phyloP scores from a whole-genome alignment of 208 protist species.

The Leptomonas pyrrhocoris region DNA sequence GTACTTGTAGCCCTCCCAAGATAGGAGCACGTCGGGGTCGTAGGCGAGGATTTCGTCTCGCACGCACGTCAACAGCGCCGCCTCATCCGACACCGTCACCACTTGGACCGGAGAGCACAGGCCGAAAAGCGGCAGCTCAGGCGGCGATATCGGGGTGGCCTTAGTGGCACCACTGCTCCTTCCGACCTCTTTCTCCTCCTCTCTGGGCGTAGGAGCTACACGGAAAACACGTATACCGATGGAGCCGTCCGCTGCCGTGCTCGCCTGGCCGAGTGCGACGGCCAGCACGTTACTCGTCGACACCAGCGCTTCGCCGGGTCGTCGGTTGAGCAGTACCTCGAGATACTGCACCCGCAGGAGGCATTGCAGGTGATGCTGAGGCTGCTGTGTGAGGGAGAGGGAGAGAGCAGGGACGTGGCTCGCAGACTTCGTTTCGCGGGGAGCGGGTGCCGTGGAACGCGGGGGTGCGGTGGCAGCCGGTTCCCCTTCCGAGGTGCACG shows the following conservation, averaged over 20 bases:
- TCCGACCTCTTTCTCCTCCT: neutral
- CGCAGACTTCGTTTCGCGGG: neutral
- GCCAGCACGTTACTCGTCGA: conserved; percentile 49
- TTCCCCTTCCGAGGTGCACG: too few relatives aligned
- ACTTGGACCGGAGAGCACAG: conserved; percentile 44
- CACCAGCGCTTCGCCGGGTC: conserved; percentile 31
- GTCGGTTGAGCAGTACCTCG: conserved; percentile 54
- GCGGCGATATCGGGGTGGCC: neutral
- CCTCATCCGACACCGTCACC: conserved; percentile 46
- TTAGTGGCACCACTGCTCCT: neutral
- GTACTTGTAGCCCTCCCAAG: conserved; percentile 81
- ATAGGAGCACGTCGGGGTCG: conserved; percentile 78
- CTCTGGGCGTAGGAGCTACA: conserved; percentile 13
- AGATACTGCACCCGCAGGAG: conserved; percentile 44
- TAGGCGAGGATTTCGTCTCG: conserved; percentile 44
- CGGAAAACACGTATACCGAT: conserved; percentile 55
- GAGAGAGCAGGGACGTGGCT: conserved; percentile 12
- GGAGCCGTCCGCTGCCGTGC: conserved; percentile 13
- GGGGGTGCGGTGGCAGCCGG: neutral
- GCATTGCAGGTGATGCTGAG: conserved; percentile 35
- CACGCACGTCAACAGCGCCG: conserved; percentile 49
- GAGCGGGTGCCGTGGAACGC: neutral
- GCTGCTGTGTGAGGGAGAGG: conserved; percentile 20
- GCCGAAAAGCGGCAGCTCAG: conserved; percentile 1
- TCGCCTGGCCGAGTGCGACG: conserved; percentile 56